phyloP scores from a whole-genome alignment of 495 filamentous ascomycete genomes.

The Penicillium desertorum region DNA sequence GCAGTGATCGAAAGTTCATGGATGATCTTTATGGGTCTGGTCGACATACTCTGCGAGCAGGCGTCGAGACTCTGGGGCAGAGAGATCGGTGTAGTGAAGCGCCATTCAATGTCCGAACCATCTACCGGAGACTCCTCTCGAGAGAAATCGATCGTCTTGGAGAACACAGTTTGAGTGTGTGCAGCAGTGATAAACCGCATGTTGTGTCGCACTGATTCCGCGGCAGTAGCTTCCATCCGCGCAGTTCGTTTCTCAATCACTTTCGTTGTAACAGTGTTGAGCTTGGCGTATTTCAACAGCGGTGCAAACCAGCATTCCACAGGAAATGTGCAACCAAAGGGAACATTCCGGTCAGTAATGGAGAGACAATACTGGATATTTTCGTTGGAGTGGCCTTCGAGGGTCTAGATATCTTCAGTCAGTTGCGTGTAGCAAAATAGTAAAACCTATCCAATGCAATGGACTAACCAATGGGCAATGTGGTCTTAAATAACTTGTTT shows the following conservation, averaged over 20 bases:
- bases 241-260: constrained; percentile 21
- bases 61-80: constrained; percentile 17
- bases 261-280: constrained; percentile 7
- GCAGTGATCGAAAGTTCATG: constrained; percentile 18
- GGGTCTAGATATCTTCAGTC: not conserved
- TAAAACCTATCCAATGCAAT: not conserved
- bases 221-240: constrained; percentile 22
- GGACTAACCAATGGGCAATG: constrained; percentile 10
- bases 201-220: constrained; percentile 18
- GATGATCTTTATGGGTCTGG: constrained; percentile 18
- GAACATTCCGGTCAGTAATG: constrained; percentile 16
- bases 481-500: constrained; percentile 4
- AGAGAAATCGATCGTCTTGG: constrained; percentile 1
- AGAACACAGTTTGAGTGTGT: constrained; percentile 16
- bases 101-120: constrained; percentile 18
- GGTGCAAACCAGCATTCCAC: constrained; percentile 22
- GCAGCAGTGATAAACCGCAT: constrained; percentile 14
- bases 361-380: constrained; percentile 25
- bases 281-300: constrained; percentile 11
- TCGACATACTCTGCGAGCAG: constrained; percentile 21
- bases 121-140: not conserved
- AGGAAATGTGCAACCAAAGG: constrained; percentile 19
- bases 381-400: constrained; percentile 9
- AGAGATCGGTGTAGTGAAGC: constrained; percentile 10
- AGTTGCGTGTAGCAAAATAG: not conserved